Base-by-base conservation (phyloP, 208 protist species). In the Acanthamoeba lenticulata region DNA sequence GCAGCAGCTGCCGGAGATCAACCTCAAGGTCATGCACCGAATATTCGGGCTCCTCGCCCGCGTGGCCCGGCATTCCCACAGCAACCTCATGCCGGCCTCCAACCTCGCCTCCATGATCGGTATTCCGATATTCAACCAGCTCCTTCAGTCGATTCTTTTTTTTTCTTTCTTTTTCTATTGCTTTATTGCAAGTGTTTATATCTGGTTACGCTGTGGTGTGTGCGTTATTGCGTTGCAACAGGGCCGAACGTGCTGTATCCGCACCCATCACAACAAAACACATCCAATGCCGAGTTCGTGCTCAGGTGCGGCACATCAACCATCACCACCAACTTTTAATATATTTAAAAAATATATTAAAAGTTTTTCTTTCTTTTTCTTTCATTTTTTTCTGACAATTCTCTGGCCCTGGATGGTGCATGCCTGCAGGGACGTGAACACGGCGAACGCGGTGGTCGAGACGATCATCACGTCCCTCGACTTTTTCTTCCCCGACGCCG, bases 401-500 rank as follows among this genome's bases (percentile, higher is more conserved):
- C n/a, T n/a, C n/a, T n/a, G n/a, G n/a, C n/a, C n/a, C n/a, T n/a
- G n/a, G 3, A 21, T 60, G 52, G 17, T 60, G 11, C 52, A 6
- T 21, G 9, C 52, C 2, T 21, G 4, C 52, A 74, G 65, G 34
- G 65, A 74, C 17, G 65, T 74, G 17, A 74, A 74, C 34, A 74
- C 65, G 29, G 65, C 65, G 7, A 74, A 74, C 34, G 65, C 65
- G 1, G 65, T 74, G 4, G 65, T 74, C 11, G 65, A 74, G 34
- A 74, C 65, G n/a, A 74, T 74, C 65, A 74, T 74, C 65, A 38
- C 65, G 34, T 40, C n/a, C 11, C 65, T 38, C n/a, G 65, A 74
- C 2, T 74, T 74, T 29, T 74, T 74, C 65, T 74, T 74, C 29
- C 65, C 65, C 1, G n/a, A 7, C 15, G 34, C 4, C 6, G 65